Percentiles rank a stretch among this genome's conserved stretches.
Conservation (phyloP, 2,329 filamentous ascomycete species). For the Dendryphion nanum region DNA sequence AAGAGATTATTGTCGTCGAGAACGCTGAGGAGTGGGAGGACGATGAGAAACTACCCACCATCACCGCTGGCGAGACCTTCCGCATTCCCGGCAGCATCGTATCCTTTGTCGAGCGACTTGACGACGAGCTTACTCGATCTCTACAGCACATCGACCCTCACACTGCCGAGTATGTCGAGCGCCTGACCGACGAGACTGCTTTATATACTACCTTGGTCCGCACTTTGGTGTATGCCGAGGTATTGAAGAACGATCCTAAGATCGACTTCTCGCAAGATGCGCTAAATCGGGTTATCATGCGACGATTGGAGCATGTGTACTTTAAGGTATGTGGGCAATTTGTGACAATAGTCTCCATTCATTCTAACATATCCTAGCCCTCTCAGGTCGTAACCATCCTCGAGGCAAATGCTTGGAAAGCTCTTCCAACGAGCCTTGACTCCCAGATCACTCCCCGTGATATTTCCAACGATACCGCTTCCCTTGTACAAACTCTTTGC, state of each 20-base stretch:
- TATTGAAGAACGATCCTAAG: constrained; percentile 66
- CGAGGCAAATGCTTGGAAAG: constrained; percentile 91
- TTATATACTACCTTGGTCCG: constrained; percentile 93
- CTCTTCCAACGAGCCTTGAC: constrained; percentile 66
- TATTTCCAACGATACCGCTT: constrained; percentile 65
- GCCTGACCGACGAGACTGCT: constrained; percentile 83
- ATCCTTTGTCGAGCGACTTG: constrained; percentile 89
- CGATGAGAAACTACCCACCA: constrained; percentile 84
- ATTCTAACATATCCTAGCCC: constrained; percentile 55
- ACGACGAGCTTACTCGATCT: constrained; percentile 96
- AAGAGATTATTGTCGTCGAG: constrained; percentile 83
- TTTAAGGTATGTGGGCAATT: constrained; percentile 69
- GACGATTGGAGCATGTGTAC: constrained; percentile 94
- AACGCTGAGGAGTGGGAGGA: constrained; percentile 98
- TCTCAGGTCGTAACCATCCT: constrained; percentile 89
- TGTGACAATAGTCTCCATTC: not conserved
- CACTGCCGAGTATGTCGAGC: constrained; percentile 97
- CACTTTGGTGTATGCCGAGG: constrained; percentile 84
- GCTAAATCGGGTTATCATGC: constrained; percentile 89
- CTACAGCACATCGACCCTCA: constrained; percentile 97
- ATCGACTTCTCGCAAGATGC: constrained; percentile 79
- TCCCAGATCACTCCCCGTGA: constrained; percentile 77
- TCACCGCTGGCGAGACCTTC: constrained; percentile 75
- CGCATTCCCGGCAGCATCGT: constrained; percentile 92
- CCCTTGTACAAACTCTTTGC: constrained; percentile 83